Evolutionary conservation across 2,329 filamentous ascomycete species (phyloP).

Genomic region (Cladosporium sp.): DNA sequence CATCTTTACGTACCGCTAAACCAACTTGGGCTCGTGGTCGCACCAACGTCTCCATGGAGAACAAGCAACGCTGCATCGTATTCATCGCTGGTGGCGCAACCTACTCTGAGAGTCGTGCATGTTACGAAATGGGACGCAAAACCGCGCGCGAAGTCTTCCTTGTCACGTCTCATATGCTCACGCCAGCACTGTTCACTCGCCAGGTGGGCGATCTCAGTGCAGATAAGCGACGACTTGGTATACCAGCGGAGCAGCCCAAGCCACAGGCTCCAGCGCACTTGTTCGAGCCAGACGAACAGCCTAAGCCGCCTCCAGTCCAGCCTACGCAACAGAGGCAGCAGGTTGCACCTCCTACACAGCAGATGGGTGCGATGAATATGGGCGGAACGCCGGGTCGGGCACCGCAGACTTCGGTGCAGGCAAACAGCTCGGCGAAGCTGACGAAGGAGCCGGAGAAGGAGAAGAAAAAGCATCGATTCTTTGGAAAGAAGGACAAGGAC

Average conservation of each 20-base stretch:
- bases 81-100: constrained; percentile 96
- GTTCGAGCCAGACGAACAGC: constrained; percentile 68
- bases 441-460: constrained; percentile 58
- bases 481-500: constrained; percentile 40
- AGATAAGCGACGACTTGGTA: constrained; percentile 72
- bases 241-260: constrained; percentile 77
- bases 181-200: constrained; percentile 75
- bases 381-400: constrained; percentile 32
- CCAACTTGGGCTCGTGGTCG: constrained; percentile 92
- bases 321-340: constrained; percentile 24
- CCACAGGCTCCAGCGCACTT: constrained; percentile 83
- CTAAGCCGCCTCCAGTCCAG: constrained; percentile 55
- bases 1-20: constrained; percentile 85
- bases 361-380: constrained; percentile 59
- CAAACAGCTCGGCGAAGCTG: constrained; percentile 40
- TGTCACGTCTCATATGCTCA: constrained; percentile 88
- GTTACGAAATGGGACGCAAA: constrained; percentile 78
- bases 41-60: constrained; percentile 64
- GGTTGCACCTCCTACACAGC: constrained; percentile 48
- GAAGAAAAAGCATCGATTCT: constrained; percentile 59
- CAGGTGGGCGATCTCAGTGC: constrained; percentile 78
- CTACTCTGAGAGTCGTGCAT: constrained; percentile 83
- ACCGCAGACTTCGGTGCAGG: constrained; percentile 31
- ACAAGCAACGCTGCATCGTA: constrained; percentile 84
- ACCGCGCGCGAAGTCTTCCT: constrained; percentile 82